Conservation (phyloP, 176 grass and related monocot species). For the Coix lacrymajobi region DNA sequence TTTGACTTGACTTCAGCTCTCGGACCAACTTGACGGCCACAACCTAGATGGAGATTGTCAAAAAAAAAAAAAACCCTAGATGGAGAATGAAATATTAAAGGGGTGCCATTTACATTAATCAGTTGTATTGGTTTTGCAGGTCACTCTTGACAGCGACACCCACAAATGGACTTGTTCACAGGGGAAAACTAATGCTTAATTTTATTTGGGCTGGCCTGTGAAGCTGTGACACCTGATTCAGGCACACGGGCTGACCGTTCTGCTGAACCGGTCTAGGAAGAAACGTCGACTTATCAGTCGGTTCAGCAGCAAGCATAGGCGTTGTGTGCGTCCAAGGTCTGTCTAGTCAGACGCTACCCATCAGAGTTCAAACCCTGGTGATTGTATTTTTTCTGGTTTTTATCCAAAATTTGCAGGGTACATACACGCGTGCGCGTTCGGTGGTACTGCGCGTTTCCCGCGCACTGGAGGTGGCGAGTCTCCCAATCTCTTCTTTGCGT, state of each 20-base stretch:
- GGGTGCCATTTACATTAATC: background rate
- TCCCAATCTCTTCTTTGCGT: too few relatives aligned
- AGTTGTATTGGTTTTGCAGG: background rate
- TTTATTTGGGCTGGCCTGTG: background rate
- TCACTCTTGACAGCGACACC: background rate
- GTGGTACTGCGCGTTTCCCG: too few relatives aligned
- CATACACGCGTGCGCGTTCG: too few relatives aligned
- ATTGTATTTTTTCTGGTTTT: too few relatives aligned
- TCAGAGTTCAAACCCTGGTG: too few relatives aligned
- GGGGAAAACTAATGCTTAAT: background rate
- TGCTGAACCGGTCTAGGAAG: background rate
- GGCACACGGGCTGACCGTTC: background rate
- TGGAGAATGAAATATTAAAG: background rate
- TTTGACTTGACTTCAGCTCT: conserved; percentile 25
- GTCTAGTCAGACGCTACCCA: too few relatives aligned
- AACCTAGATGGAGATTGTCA: too few relatives aligned
- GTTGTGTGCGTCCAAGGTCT: too few relatives aligned
- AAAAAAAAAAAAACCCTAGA: too few relatives aligned
- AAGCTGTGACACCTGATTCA: background rate
- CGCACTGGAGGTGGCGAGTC: too few relatives aligned
- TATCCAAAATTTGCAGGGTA: too few relatives aligned
- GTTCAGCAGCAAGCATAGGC: background rate
- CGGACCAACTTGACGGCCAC: background rate
- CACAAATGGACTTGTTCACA: background rate
- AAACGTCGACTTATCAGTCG: background rate